These are phyloP conservation scores for Parasitella parasitica DNA, from an alignment of 371 early-diverging fungal genomes.

Conservation along the genomic window DNA sequence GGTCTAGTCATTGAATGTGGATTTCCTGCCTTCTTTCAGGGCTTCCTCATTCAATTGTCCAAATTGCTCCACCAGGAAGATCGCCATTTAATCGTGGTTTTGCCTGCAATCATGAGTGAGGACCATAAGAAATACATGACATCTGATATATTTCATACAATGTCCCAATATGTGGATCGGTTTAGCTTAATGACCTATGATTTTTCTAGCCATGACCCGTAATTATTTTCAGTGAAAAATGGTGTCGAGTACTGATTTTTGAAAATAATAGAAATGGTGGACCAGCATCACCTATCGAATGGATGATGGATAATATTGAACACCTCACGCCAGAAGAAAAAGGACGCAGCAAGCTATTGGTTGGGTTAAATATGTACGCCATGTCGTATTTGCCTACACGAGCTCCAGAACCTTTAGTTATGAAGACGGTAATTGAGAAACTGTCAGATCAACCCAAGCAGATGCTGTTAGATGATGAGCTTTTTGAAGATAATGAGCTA, in stretches of 20 bases:
- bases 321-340: conserved; percentile 27
- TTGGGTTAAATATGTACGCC: conserved; percentile 62
- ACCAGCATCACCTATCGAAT: conserved; percentile 54
- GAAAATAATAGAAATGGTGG: conserved; percentile 40
- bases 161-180: conserved; percentile 48
- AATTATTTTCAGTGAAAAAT: conserved; percentile 1
- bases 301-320: conserved; percentile 59
- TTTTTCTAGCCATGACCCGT: conserved; percentile 47
- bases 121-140: conserved; percentile 29
- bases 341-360: conserved; percentile 46
- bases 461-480: conserved; percentile 1
- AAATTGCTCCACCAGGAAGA: conserved; percentile 21
- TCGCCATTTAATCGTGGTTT: conserved; percentile 48
- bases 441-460: conserved; percentile 19
- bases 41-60: conserved; percentile 35
- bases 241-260: neutral
- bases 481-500: conserved; percentile 15
- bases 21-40: conserved; percentile 40
- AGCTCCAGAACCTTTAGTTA: conserved; percentile 35
- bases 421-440: conserved; percentile 34
- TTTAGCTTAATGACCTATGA: conserved; percentile 69
- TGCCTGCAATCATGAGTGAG: conserved; percentile 43
- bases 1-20: conserved; percentile 61
- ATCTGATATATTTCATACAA: conserved; percentile 32
- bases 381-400: conserved; percentile 37